phyloP scores from a whole-genome alignment of 768 basidiomycete genomes.

The Hydnomerulius pinastri region DNA sequence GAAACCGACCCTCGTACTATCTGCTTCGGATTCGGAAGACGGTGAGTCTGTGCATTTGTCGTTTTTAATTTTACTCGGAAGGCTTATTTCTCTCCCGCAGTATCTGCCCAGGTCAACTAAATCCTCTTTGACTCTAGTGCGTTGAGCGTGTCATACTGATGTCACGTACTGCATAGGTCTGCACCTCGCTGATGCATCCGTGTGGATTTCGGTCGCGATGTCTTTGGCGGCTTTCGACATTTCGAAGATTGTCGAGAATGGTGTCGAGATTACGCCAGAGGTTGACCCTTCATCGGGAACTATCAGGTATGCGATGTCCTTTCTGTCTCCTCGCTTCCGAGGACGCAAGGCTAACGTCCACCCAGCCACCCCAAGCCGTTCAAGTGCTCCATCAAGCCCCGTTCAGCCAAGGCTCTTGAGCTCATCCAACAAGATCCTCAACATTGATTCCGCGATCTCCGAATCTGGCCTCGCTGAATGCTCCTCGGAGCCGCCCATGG shows the following conservation, averaged over 20 bases:
- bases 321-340: not conserved
- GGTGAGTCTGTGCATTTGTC: conserved; percentile 34
- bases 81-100: conserved; percentile 11
- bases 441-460: conserved; percentile 14
- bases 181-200: conserved; percentile 52
- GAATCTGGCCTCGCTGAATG: not conserved
- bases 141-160: conserved; percentile 28
- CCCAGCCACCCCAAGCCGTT: conserved; percentile 61
- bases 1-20: conserved; percentile 60
- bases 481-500: not conserved
- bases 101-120: conserved; percentile 31
- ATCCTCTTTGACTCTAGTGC: not conserved
- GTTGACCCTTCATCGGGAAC: conserved; percentile 62
- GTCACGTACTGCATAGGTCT: conserved; percentile 36
- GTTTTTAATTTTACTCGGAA: conserved; percentile 1
- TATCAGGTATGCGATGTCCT: conserved; percentile 49
- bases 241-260: conserved; percentile 45
- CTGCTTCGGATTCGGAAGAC: conserved; percentile 73
- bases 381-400: conserved; percentile 60
- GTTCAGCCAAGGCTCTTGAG: conserved; percentile 55
- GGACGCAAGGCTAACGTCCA: not conserved
- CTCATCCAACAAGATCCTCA: conserved; percentile 50
- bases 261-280: conserved; percentile 51
- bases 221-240: conserved; percentile 53
- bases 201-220: conserved; percentile 45